Evolutionary conservation across 2,329 filamentous ascomycete genomes (phyloP).

Genomic region (Cladosporium sphaerospermum): DNA sequence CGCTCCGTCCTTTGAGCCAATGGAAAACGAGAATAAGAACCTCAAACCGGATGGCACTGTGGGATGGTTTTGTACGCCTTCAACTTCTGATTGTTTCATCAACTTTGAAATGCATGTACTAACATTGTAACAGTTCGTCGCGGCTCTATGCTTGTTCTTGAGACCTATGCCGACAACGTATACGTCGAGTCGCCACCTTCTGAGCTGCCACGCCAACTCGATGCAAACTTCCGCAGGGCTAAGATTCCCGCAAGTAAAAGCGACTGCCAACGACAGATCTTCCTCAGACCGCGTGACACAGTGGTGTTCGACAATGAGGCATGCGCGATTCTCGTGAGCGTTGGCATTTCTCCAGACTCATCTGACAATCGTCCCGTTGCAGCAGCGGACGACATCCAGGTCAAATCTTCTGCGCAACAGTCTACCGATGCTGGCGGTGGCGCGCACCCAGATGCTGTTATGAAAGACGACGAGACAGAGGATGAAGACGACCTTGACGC

Average conservation of each 20-base stretch:
- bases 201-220: neutral
- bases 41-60: neutral
- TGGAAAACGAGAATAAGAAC: neutral
- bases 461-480: neutral
- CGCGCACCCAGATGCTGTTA: neutral
- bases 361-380: neutral
- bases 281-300: conserved; percentile 3
- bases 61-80: neutral
- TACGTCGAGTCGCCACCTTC: neutral
- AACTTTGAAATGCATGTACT: neutral
- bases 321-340: neutral
- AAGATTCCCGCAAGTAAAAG: too few relatives aligned
- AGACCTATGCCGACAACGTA: neutral
- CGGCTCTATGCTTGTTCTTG: neutral
- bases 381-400: neutral
- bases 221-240: neutral
- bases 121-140: neutral
- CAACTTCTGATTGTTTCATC: too few relatives aligned
- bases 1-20: neutral
- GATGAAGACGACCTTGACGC: conserved; percentile 3
- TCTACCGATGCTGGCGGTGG: neutral
- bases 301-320: neutral
- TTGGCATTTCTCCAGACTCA: neutral
- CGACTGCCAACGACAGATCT: neutral
- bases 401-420: conserved; percentile 1